Conservation (phyloP, 2,329 filamentous ascomycete genomes). For the Alternaria sp. region DNA sequence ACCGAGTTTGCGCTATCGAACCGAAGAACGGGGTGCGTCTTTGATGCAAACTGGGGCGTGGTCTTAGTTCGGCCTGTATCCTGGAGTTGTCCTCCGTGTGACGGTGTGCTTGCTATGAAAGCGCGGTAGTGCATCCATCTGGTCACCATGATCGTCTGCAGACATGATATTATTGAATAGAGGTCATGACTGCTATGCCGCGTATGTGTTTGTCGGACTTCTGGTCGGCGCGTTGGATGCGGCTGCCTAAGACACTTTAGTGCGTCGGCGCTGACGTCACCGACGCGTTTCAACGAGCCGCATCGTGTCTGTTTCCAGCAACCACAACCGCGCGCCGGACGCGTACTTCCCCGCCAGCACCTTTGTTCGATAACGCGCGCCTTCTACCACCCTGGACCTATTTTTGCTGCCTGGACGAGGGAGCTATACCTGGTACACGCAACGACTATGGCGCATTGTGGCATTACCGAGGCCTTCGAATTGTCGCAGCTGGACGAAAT, state of each 20-base stretch:
- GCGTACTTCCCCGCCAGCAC: background rate
- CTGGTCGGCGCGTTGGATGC: background rate
- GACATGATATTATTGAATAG: too few relatives aligned
- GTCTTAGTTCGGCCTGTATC: too few relatives aligned
- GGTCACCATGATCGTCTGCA: too few relatives aligned
- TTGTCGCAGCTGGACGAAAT: background rate
- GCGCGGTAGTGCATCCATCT: background rate
- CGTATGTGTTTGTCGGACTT: background rate
- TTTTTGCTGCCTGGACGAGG: background rate
- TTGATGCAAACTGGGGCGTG: background rate
- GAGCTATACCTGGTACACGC: background rate
- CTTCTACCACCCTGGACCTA: background rate
- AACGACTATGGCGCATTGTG: background rate
- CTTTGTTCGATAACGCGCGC: background rate
- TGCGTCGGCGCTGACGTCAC: background rate
- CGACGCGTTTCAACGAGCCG: background rate
- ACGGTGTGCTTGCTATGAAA: too few relatives aligned
- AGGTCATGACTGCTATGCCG: too few relatives aligned
- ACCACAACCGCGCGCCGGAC: background rate
- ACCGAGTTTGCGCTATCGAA: accelerated
- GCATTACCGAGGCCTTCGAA: background rate
- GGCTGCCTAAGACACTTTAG: background rate
- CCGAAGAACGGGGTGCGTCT: background rate
- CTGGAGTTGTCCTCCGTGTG: too few relatives aligned
- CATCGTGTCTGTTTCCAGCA: background rate